Evolutionary conservation across 345 rosid species (phyloP), one percentile per base, ranked within the genome.

Genomic region (Gossypium australe): DNA sequence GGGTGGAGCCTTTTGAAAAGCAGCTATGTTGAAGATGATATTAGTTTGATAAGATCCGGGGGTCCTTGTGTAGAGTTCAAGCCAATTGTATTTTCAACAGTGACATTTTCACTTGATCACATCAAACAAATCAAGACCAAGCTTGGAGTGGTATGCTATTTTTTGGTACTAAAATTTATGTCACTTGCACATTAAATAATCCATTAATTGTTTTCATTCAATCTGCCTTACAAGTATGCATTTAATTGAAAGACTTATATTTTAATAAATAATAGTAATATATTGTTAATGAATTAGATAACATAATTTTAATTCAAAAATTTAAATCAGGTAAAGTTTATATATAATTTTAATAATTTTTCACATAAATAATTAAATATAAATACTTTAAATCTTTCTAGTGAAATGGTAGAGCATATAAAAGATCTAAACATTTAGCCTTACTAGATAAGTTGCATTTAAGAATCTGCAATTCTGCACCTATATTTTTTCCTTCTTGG

Each of bases 1-100:
- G 77, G 77, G 0, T 79, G 80, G 80, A 80, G 86, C 67, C 69
- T 83, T 49, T 41, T 79, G 70, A 85, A 86, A 82, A 88, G 89
- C 48, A 75, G 68, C 14, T 73, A 69, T 4, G 34, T 83, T 44
- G 75, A 82, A 49, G 92, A 88, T 73, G 86, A 74, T 51, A 20
- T 14, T 17, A 67, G 82, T 1, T 78, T 80, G 1, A 83, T 86
- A 7, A 76, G 86, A 55, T 83, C 86, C 2, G 86, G 84, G 7
- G 68, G 49, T 4, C 44, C 58, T n/a, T 81, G 80, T 0, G 86
- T 80, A 2, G 80, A 81, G 72, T 84, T 80, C 53, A 76, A 64
- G 80, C 86, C 89, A 0, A 58, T 84, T 57, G 9, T 48, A 0
- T 7, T 80, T 1, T 29, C 83, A 8, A 75, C 87, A 1, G 34